These are phyloP conservation scores for Penicillium soppii DNA, from an alignment of 495 filamentous ascomycete species.

Conservation along the genomic window DNA sequence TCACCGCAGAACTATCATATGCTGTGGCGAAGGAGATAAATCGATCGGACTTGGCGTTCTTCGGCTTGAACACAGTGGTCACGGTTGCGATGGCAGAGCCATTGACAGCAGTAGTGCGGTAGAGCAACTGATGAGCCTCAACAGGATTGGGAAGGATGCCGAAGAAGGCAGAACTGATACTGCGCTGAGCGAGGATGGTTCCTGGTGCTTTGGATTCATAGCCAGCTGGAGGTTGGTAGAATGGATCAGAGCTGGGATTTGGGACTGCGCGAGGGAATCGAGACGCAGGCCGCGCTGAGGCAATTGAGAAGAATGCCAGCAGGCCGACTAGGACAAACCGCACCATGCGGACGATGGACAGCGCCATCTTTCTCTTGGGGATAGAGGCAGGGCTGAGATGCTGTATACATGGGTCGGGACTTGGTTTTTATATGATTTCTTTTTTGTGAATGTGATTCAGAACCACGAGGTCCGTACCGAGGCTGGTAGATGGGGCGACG, in stretches of 20 bases:
- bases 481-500: conserved; percentile 1
- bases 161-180: conserved; percentile 25
- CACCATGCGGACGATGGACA: conserved; percentile 7
- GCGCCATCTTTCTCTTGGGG: conserved; percentile 1
- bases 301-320: conserved; percentile 14
- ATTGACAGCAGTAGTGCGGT: conserved; percentile 32
- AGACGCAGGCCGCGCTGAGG: conserved; percentile 14
- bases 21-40: conserved; percentile 36
- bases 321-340: conserved; percentile 19
- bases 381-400: neutral
- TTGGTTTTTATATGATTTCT: neutral
- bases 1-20: conserved; percentile 30
- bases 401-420: neutral
- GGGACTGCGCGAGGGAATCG: conserved; percentile 4
- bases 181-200: conserved; percentile 27
- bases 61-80: conserved; percentile 37
- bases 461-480: neutral
- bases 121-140: conserved; percentile 27
- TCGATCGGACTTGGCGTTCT: conserved; percentile 24
- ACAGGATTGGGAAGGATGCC: conserved; percentile 32
- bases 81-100: conserved; percentile 35
- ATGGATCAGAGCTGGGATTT: conserved; percentile 28
- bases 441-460: conserved; percentile 4
- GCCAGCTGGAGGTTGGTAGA: conserved; percentile 33
- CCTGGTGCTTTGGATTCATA: conserved; percentile 26